A percentile compares a stretch with the other conserved stretches of the same genome.
Evolutionary conservation across 2,329 filamentous ascomycete species (phyloP).

Genomic region (Dichotomopilus funicola): DNA sequence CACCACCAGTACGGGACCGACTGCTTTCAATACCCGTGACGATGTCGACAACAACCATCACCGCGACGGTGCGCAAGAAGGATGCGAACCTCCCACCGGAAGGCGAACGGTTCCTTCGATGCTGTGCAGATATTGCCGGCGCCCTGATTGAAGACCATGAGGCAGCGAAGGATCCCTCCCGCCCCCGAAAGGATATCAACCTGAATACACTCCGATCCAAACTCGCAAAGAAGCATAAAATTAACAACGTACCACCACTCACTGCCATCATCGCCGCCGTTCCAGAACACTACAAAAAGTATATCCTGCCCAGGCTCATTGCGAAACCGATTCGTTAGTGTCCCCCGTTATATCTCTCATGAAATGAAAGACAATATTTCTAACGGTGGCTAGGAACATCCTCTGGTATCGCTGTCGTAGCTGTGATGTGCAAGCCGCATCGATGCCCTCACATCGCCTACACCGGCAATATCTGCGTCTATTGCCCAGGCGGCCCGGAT

Average conservation of each 20-base stretch:
- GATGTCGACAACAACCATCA: conserved; percentile 35
- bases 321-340: conserved; percentile 84
- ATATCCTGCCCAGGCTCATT: conserved; percentile 91
- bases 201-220: conserved; percentile 82
- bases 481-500: conserved; percentile 94
- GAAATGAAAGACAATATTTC: background rate
- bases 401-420: conserved; percentile 94
- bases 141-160: conserved; percentile 93
- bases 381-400: conserved; percentile 60
- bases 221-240: conserved; percentile 84
- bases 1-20: too few relatives aligned
- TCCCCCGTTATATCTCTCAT: background rate
- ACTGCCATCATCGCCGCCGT: conserved; percentile 97
- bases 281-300: conserved; percentile 99
- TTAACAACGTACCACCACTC: conserved; percentile 80
- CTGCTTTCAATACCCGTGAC: background rate
- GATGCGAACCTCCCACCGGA: conserved; percentile 74
- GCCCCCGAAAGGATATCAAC: conserved; percentile 79
- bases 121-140: conserved; percentile 92
- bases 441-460: conserved; percentile 96
- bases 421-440: conserved; percentile 99
- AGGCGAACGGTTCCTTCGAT: conserved; percentile 88
- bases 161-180: conserved; percentile 64
- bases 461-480: conserved; percentile 98
- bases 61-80: conserved; percentile 67